Evolutionary conservation across 805 yeast species (phyloP).

Genomic region (Yarrowia sp.): DNA sequence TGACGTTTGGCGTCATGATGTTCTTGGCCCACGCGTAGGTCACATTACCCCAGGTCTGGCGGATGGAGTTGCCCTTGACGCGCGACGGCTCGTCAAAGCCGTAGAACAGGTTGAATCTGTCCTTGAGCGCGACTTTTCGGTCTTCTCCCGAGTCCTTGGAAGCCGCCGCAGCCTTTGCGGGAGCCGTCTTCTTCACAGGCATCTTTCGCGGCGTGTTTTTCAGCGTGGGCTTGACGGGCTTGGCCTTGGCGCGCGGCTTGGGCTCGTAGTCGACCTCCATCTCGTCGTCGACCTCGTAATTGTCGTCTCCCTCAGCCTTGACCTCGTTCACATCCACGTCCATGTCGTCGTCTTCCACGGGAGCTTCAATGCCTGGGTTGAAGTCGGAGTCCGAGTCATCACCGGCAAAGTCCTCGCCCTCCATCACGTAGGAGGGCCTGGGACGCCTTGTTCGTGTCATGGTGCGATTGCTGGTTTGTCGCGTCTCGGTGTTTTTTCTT

Average conservation of each 20-base stretch:
- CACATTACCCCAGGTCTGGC: constrained; percentile 51
- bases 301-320: constrained; percentile 21
- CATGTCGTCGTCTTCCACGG: constrained; percentile 13
- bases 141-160: background rate
- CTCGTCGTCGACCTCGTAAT: constrained; percentile 24
- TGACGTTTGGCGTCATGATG: constrained; percentile 31
- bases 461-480: background rate
- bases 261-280: background rate
- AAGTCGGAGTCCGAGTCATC: constrained; percentile 25
- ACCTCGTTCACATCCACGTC: constrained; percentile 18
- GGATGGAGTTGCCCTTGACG: constrained; percentile 45
- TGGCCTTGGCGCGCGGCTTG: background rate
- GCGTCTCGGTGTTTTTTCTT: background rate
- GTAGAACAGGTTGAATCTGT: constrained; percentile 46
- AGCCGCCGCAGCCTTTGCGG: background rate
- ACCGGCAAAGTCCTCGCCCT: background rate
- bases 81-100: constrained; percentile 51
- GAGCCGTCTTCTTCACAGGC: background rate
- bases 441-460: constrained; percentile 13
- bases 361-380: background rate
- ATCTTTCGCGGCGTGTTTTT: constrained; percentile 11
- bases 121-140: constrained; percentile 39
- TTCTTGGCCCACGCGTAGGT: constrained; percentile 46
- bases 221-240: background rate
- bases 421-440: constrained; percentile 20